Percentiles rank a stretch among this genome's conserved stretches.
phyloP scores from a whole-genome alignment of 106 monocot species.

The Amphibolis antarctica region DNA sequence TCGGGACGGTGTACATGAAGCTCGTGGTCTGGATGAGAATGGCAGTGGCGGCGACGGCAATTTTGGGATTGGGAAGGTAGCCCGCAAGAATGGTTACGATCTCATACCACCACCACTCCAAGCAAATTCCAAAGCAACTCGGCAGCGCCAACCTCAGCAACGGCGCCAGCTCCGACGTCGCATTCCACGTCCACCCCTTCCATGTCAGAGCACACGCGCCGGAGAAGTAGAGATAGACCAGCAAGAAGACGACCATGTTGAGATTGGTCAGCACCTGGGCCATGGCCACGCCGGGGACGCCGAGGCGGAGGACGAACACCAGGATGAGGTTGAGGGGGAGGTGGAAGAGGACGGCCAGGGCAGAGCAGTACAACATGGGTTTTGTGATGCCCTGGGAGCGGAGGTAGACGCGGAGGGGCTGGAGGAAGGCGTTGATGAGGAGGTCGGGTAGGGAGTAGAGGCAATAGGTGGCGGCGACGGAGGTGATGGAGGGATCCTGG shows the following conservation, averaged over 20 bases:
- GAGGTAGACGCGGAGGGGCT: slow-evolving; percentile 85
- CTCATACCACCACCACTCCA: slow-evolving; percentile 99
- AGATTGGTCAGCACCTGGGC: slow-evolving; percentile 55
- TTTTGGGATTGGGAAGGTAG: slow-evolving; percentile 64
- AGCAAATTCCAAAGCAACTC: slow-evolving; percentile 68
- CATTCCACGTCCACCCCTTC: slow-evolving; percentile 42
- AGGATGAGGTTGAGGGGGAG: slow-evolving; percentile 53
- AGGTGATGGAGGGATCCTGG: slow-evolving; percentile 67
- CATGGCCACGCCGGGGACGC: slow-evolving; percentile 75
- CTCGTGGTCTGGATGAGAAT: slow-evolving; percentile 93
- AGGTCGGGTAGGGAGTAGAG: slow-evolving; percentile 78
- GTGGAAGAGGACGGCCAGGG: slow-evolving; percentile 60
- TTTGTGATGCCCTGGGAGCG: slow-evolving; percentile 68
- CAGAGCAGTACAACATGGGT: slow-evolving; percentile 75
- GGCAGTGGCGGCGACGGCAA: slow-evolving; percentile 63
- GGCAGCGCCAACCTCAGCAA: slow-evolving; percentile 65
- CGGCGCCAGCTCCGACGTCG: slow-evolving; percentile 19
- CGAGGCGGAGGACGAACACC: slow-evolving; percentile 44
- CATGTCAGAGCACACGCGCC: slow-evolving; percentile 40
- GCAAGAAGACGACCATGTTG: slow-evolving; percentile 66
- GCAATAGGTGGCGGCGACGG: slow-evolving; percentile 55
- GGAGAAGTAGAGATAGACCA: slow-evolving; percentile 42
- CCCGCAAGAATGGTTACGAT: slow-evolving; percentile 86
- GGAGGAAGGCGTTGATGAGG: slow-evolving; percentile 57
- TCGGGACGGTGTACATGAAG: slow-evolving; percentile 87